Evolutionary conservation across 2,329 filamentous ascomycete genomes (phyloP).

Genomic region (Neoascochyta sp.): DNA sequence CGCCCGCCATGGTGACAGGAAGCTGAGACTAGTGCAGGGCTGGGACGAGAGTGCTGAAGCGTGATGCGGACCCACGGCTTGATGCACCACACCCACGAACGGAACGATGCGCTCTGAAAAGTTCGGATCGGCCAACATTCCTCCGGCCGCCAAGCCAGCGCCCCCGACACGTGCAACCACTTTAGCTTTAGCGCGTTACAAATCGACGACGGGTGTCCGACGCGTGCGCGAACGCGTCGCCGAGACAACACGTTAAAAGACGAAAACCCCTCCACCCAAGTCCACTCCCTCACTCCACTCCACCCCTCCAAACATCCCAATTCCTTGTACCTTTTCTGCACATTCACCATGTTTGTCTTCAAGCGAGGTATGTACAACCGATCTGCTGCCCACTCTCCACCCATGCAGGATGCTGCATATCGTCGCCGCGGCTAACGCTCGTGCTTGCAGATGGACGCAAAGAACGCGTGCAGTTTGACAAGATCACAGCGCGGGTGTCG

Average conservation of each 20-base stretch:
- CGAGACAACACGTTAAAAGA: conserved; percentile 24
- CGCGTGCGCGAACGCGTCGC: conserved; percentile 25
- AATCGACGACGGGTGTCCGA: conserved; percentile 17
- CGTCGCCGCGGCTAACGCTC: conserved; percentile 24
- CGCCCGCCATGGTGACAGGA: conserved; percentile 68
- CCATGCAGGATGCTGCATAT: conserved; percentile 15
- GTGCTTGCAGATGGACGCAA: conserved; percentile 83
- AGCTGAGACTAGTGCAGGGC: conserved; percentile 8
- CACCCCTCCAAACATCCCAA: conserved; percentile 25
- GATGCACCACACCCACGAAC: conserved; percentile 2
- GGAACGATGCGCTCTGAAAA: conserved; percentile 20
- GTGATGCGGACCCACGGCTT: conserved; percentile 6
- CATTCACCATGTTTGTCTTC: conserved; percentile 41
- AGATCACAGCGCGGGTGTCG: conserved; percentile 98
- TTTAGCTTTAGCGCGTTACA: conserved; percentile 17
- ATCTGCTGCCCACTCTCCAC: conserved; percentile 6
- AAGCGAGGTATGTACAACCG: conserved; percentile 39
- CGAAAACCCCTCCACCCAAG: conserved; percentile 18
- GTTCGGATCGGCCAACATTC: conserved; percentile 21
- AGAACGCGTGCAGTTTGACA: conserved; percentile 99
- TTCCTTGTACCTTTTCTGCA: conserved; percentile 19
- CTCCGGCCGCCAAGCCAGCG: conserved; percentile 9
- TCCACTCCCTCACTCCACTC: conserved; percentile 16
- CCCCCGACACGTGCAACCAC: conserved; percentile 17
- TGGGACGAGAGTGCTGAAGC: conserved; percentile 5